Conservation (phyloP, 139 green algal species). For the Haematococcus lacustris region DNA sequence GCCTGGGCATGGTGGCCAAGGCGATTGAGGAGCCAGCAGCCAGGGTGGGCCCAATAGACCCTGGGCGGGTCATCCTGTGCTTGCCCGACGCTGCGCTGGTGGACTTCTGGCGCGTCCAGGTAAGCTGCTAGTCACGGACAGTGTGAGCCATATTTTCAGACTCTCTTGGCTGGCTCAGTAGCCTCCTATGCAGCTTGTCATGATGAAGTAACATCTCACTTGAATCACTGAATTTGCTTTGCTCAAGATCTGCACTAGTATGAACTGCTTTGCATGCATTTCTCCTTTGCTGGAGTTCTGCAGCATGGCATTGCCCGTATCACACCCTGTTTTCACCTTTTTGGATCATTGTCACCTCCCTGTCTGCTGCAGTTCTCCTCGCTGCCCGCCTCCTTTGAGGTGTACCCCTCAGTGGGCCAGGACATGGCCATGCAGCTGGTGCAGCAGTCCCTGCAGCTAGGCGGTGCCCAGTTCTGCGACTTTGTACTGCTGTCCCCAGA, state of each 20-base stretch:
- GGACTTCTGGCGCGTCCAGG: conserved; percentile 29
- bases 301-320: no score
- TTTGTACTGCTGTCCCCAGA: conserved; percentile 43
- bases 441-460: conserved; percentile 28
- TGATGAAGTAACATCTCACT: neutral
- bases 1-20: no score
- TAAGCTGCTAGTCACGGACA: neutral
- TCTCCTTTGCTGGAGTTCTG: no score
- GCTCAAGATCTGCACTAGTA: no score
- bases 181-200: neutral
- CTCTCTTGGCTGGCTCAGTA: neutral
- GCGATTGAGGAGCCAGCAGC: no score
- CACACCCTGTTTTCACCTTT: no score
- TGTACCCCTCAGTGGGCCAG: conserved; percentile 29
- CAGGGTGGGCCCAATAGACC: neutral
- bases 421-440: conserved; percentile 30
- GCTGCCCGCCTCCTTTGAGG: conserved; percentile 31
- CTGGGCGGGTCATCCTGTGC: conserved; percentile 34
- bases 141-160: neutral
- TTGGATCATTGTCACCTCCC: no score
- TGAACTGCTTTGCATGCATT: no score
- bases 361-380: conserved; percentile 19
- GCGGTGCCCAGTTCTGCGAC: conserved; percentile 24
- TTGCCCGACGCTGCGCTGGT: conserved; percentile 35
- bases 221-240: neutral